Base-by-base conservation (phyloP, 768 basidiomycete species). In the Solioccasus polychromus region DNA sequence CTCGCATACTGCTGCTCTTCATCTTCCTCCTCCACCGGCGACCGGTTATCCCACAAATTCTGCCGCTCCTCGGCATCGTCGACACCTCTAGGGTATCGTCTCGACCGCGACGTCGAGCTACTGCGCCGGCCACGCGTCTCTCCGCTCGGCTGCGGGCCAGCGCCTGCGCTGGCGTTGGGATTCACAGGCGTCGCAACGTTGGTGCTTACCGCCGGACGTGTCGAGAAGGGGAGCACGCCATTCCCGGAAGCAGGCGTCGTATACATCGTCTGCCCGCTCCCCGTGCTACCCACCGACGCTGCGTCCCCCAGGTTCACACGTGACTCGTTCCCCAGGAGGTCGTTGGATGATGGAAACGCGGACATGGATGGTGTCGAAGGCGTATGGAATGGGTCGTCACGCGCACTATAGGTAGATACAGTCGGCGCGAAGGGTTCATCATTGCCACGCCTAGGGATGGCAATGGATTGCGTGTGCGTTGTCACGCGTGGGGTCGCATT, bases 41-140 rank as follows among this genome's bases (percentile, higher is more conserved):
- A 58, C 20, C 58, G 66, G 38, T 66, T 63, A 23, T 63, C 62
- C 77, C 76, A 80, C 44, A 86, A 54, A 39, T 80, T 74, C 41
- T 76, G 60, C 44, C 78, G 80, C 66, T 86, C 84, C 45, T 85
- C 84, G 39, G 62, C 59, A 42, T 86, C 84, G 54, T 80, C 78
- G 3, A 73, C 71, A 0, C 70, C 73, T 20, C 18, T 48, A n/a
- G 69, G 70, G 31, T 71, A 71, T 25, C 71, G 74, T 42, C 69
- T 71, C 4, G 77, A 76, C 47, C 82, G 80, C 34, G 66, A 68
- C 59, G 72, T 70, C 38, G 67, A 63, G 23, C 70, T 65, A 49
- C 72, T 64, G 23, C 68, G 63, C 22, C 69, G 64, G 18, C 61
- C 62, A 20, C 55, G 61, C 37, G 46, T 32, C 23, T 45, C 40